Percentiles rank a stretch among this genome's conserved stretches.
Evolutionary conservation across 768 basidiomycete species (phyloP).

Genomic region (Mycena belliarum): DNA sequence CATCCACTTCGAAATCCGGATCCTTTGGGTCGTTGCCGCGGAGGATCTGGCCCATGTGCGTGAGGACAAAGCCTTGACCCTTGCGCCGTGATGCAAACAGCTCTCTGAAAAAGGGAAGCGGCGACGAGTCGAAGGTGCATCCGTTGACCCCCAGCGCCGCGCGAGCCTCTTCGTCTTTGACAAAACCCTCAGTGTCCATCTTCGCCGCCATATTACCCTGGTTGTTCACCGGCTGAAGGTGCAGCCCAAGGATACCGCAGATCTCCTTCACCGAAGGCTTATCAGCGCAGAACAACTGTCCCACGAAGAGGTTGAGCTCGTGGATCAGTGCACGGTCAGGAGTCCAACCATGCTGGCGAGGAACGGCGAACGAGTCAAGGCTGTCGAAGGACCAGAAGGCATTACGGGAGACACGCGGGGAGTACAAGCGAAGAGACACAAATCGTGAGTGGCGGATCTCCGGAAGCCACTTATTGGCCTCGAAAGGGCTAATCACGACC

Average conservation of each 20-base stretch:
- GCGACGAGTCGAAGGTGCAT: background rate
- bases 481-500: slow-evolving; percentile 8
- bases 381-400: background rate
- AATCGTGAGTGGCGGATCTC: slow-evolving; percentile 1
- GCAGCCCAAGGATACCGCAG: slow-evolving; percentile 7
- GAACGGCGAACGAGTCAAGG: slow-evolving; percentile 10
- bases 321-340: background rate
- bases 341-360: background rate
- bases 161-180: background rate
- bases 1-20: background rate
- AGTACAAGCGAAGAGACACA: background rate
- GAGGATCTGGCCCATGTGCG: slow-evolving; percentile 11
- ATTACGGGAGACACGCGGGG: background rate
- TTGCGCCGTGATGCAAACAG: slow-evolving; percentile 3
- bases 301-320: slow-evolving; percentile 12
- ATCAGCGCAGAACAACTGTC: slow-evolving; percentile 9
- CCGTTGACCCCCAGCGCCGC: background rate
- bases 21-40: slow-evolving; percentile 12
- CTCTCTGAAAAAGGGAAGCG: slow-evolving; percentile 8
- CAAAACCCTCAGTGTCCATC: background rate
- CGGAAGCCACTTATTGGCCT: slow-evolving; percentile 9
- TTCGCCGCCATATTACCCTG: background rate
- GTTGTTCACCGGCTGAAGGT: slow-evolving; percentile 1
- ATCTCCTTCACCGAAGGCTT: slow-evolving; percentile 1
- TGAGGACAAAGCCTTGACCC: slow-evolving; percentile 7